Evolutionary conservation across 1,284 basidiomycete species (phyloP).

Genomic region (Singerocomus inundabilis): DNA sequence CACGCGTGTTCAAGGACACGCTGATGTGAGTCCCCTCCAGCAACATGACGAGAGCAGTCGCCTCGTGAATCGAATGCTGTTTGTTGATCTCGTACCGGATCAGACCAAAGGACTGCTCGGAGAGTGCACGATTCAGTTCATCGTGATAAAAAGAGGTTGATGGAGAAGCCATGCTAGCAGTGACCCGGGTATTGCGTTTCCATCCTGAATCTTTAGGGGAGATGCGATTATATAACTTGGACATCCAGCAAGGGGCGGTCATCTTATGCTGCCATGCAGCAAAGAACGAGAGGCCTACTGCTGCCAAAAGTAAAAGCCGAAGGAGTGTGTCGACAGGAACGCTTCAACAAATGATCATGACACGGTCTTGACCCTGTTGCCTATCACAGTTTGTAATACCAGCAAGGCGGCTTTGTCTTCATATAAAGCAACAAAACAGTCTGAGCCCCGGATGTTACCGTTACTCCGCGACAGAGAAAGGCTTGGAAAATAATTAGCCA

Average conservation of each 20-base stretch:
- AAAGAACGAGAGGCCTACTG: slow-evolving; percentile 9
- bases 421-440: slow-evolving; percentile 8
- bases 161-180: slow-evolving; percentile 22
- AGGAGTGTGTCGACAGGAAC: slow-evolving; percentile 16
- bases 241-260: slow-evolving; percentile 29
- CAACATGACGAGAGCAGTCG: slow-evolving; percentile 51
- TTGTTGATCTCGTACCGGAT: slow-evolving; percentile 41
- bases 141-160: slow-evolving; percentile 43
- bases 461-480: slow-evolving; percentile 13
- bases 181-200: slow-evolving; percentile 7
- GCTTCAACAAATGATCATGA: slow-evolving; percentile 21
- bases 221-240: slow-evolving; percentile 32
- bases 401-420: slow-evolving; percentile 13
- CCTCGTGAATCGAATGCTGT: slow-evolving; percentile 42
- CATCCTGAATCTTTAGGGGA: slow-evolving; percentile 16
- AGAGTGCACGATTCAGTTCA: slow-evolving; percentile 54
- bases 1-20: slow-evolving; percentile 50
- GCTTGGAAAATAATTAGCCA: slow-evolving; percentile 8
- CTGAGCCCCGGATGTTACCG: slow-evolving; percentile 21
- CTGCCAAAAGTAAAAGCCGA: slow-evolving; percentile 13
- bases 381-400: slow-evolving; percentile 20
- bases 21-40: slow-evolving; percentile 51
- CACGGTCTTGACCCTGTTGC: slow-evolving; percentile 30
- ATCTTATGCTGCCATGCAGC: slow-evolving; percentile 18
- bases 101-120: slow-evolving; percentile 61